Evolutionary conservation across 441 rosid genomes (phyloP), one percentile per base, ranked within the genome.

Genomic region (Hypseocharis bilobata): DNA sequence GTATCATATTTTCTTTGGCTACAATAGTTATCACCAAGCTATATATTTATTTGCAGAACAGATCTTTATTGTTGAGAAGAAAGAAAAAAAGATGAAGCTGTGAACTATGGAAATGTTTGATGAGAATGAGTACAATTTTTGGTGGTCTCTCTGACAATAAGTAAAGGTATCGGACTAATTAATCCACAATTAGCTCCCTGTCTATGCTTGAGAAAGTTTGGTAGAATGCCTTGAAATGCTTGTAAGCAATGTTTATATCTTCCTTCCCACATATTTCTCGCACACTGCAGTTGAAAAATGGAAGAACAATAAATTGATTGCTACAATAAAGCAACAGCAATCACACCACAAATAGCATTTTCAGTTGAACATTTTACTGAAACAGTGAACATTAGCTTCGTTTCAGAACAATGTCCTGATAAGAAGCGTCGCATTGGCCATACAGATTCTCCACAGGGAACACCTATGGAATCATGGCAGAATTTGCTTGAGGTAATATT

Each of bases 141-240:
- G 14, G n/a, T 13, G 54, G 32, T 63, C 56, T 49, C 36, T 63
- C 32, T 42, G 0, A 42, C 10, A 16, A 13, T 27, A 40, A 17
- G 36, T 30, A 30, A n/a, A 11, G 1, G n/a, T 1, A 63, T 54
- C 10, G 17, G 10, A 58, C 63, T 60, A 75, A 47, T 29, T 60
- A 78, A 75, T 90, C 98, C 32, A 92, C 80, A 6, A 64, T 49
- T 60, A 88, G 87, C 78, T 85, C 88, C 77, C 70, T 72, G 74
- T 88, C 96, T 68, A 90, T 62, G 76, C 81, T 78, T 47, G 96
- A 88, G 80, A 89, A 89, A 67, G 76, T 74, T 69, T 68, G 69
- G 73, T 83, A 88, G 81, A 88, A 92, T 68, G 94, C 94, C 82
- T 84, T 92, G 83, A 92, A 92, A 84, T 92, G 96, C 73, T 69